These are phyloP conservation scores for Phaseolus lunatus DNA, from an alignment of 306 rosid species.

Conservation along the genomic window DNA sequence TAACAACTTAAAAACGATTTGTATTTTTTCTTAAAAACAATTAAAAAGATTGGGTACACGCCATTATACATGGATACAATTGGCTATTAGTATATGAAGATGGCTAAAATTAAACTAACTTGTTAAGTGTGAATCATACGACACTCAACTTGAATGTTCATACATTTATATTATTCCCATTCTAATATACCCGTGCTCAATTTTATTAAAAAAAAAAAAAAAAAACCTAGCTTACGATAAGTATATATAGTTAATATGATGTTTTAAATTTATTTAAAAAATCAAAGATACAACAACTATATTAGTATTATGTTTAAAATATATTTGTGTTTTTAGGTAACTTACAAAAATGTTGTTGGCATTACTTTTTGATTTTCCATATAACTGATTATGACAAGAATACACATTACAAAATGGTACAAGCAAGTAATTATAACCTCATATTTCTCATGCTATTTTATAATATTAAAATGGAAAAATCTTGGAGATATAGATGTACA, in stretches of 20 bases:
- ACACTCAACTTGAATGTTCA: neutral
- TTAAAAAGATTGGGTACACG: neutral
- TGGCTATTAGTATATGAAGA: neutral
- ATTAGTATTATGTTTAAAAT: too few species aligned
- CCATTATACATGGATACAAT: neutral
- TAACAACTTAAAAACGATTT: too few species aligned
- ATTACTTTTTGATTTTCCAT: neutral
- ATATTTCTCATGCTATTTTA: conserved; percentile 32
- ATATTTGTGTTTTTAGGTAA: too few species aligned
- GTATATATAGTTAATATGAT: neutral
- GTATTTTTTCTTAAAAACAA: too few species aligned
- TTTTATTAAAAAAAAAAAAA: neutral
- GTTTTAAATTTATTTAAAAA: neutral
- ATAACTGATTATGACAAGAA: too few species aligned
- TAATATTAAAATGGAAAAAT: neutral
- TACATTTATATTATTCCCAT: neutral
- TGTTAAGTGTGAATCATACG: neutral
- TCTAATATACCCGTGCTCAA: neutral
- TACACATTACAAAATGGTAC: neutral
- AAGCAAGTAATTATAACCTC: neutral
- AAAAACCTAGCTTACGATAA: neutral
- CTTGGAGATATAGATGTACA: too few species aligned
- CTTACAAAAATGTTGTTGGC: too few species aligned
- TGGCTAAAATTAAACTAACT: neutral
- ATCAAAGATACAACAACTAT: too few species aligned